Conservation (phyloP, 768 basidiomycete species). For the Leucosporidium yakuticum region DNA sequence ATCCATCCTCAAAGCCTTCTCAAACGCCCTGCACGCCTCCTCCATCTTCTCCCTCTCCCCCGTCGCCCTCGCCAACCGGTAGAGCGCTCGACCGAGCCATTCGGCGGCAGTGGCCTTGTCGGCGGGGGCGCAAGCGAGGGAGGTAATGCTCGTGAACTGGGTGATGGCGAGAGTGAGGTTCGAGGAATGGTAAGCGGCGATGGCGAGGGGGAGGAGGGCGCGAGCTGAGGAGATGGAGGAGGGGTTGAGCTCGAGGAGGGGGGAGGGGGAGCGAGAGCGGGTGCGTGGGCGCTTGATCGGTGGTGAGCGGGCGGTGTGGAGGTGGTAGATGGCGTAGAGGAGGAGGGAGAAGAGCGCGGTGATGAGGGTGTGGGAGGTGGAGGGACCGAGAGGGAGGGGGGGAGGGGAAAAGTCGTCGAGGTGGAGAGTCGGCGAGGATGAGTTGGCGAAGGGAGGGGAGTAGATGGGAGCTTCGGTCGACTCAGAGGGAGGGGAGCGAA, state of each 20-base stretch:
- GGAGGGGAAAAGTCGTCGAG: no score
- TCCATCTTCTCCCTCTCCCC: neutral
- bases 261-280: neutral
- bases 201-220: constrained; percentile 2
- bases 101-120: constrained; percentile 21
- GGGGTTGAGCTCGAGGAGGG: constrained; percentile 23
- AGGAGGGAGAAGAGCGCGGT: neutral
- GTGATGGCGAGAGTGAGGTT: neutral
- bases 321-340: neutral
- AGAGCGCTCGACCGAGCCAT: constrained; percentile 16
- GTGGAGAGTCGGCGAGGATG: no score
- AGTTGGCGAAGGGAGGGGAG: no score
- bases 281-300: neutral
- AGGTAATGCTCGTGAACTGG: neutral
- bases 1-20: constrained; percentile 17
- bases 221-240: constrained; percentile 3
- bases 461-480: no score
- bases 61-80: constrained; percentile 10
- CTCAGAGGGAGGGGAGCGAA: no score
- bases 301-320: neutral
- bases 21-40: neutral
- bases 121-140: neutral
- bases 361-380: no score
- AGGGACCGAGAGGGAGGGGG: no score
- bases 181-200: neutral